Evolutionary conservation across 2,329 filamentous ascomycete species (phyloP), one percentile per base, ranked within the genome.

Genomic region (Colletotrichum spaethianum): DNA sequence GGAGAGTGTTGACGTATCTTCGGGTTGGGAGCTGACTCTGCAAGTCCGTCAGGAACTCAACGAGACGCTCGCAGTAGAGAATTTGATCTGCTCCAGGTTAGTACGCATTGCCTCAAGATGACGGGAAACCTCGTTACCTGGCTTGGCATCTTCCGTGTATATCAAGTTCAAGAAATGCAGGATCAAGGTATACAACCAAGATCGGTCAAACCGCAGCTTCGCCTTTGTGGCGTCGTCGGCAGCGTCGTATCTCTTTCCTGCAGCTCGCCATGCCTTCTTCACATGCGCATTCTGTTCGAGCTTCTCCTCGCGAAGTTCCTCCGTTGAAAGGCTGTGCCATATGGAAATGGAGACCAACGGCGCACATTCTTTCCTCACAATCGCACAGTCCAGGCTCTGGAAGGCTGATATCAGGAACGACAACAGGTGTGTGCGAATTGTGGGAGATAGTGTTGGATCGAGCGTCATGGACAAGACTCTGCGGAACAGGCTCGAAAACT

Each of bases 321-420:
- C 94, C 68, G 89, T 93, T 38, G 94, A 93, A 46, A 99, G 84
- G 79, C 98, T 97, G 78, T 98, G 94, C 96, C 96, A 99, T 77
- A 96, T 94, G 1, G 94, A 93, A 77, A 99, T 98, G 16, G 95
- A 96, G 26, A 99, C 96, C 63, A 99, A 86, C 1, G 97, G 94
- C 8, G 96, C 96, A 82, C 96, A 98, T 85, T 99, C 96, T 81
- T 98, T 98, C 74, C 96, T 92, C 61, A 99, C 93, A 67, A 97
- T 89, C 46, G 90, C 89, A 79, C 92, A 95, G 80, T 99, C 97
- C 40, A 99, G 87, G 57, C 95, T 98, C 81, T 98, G 95, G 80
- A 98, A 99, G 44, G 96, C 94, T 75, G 92, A 91, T 62, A 97
- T 97, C 74, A 98, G 88, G 82, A 98, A 98, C 31, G 90, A 93